Conservation (phyloP, 352 stramenopile species). For the Globisporangium acanthophoron region DNA sequence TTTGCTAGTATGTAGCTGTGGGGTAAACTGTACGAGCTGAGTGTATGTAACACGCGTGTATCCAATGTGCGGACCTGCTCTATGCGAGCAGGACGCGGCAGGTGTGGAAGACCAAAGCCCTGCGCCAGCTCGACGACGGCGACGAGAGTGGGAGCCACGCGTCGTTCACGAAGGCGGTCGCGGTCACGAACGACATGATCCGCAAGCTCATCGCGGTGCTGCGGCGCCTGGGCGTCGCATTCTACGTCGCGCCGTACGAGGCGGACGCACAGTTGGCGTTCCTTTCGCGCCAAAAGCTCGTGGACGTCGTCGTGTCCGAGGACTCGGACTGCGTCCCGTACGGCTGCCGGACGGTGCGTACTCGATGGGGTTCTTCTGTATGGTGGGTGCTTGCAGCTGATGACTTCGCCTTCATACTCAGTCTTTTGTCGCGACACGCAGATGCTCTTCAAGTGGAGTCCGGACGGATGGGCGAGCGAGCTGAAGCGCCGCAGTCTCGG, state of each 20-base stretch:
- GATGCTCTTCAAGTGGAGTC: slow-evolving; percentile 94
- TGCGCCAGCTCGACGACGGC: slow-evolving; percentile 18
- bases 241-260: slow-evolving; percentile 96
- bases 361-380: not conserved
- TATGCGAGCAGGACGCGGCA: slow-evolving; percentile 22
- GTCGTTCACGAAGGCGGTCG: slow-evolving; percentile 47
- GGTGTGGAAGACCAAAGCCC: slow-evolving; percentile 39
- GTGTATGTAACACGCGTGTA: not conserved
- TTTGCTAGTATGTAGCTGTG: not conserved
- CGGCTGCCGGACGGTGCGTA: slow-evolving; percentile 68
- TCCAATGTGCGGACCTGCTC: not conserved
- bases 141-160: slow-evolving; percentile 18
- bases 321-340: slow-evolving; percentile 96
- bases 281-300: slow-evolving; percentile 75
- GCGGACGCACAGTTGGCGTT: slow-evolving; percentile 97
- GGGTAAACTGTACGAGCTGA: not conserved
- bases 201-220: slow-evolving; percentile 60
- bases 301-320: slow-evolving; percentile 96
- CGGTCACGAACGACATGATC: slow-evolving; percentile 74
- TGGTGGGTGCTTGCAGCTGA: not conserved
- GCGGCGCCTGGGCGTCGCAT: slow-evolving; percentile 72
- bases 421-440: slow-evolving; percentile 9
- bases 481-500: slow-evolving; percentile 78
- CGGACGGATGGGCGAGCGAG: slow-evolving; percentile 81
- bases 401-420: no score